A percentile compares a stretch with the other conserved stretches of the same genome.
Evolutionary conservation across 2,329 filamentous ascomycete genomes (phyloP).

Genomic region (Paraconiothyrium sp.): DNA sequence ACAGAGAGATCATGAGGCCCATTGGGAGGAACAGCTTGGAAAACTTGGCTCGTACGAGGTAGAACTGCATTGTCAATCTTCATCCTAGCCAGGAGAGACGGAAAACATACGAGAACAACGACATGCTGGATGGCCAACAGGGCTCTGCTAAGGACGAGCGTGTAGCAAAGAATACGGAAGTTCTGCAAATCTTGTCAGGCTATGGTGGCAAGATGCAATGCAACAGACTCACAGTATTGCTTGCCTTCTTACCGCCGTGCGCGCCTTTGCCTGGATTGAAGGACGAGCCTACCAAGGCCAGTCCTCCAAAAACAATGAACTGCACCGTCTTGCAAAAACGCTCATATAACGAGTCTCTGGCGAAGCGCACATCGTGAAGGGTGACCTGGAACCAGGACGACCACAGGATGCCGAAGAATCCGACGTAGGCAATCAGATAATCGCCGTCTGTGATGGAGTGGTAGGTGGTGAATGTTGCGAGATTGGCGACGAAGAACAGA

Average conservation of each 20-base stretch:
- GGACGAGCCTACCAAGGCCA: slow-evolving; percentile 47
- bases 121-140: slow-evolving; percentile 45
- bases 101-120: slow-evolving; percentile 39
- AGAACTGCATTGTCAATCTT: slow-evolving; percentile 29
- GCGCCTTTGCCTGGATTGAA: slow-evolving; percentile 40
- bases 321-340: slow-evolving; percentile 49
- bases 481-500: slow-evolving; percentile 47
- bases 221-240: slow-evolving; percentile 36
- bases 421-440: slow-evolving; percentile 48
- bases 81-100: not conserved
- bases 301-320: slow-evolving; percentile 49
- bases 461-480: slow-evolving; percentile 52
- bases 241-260: slow-evolving; percentile 24
- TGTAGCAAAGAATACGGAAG: slow-evolving; percentile 48
- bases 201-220: not conserved
- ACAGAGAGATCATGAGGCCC: slow-evolving; percentile 42
- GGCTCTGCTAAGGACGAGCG: slow-evolving; percentile 45
- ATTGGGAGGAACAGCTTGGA: slow-evolving; percentile 47
- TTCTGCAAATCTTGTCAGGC: slow-evolving; percentile 30
- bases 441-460: slow-evolving; percentile 48
- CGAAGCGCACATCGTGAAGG: slow-evolving; percentile 53
- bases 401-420: slow-evolving; percentile 52
- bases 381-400: slow-evolving; percentile 51
- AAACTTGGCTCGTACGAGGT: slow-evolving; percentile 39
- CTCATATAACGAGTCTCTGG: slow-evolving; percentile 50